phyloP scores from a whole-genome alignment of 139 green algal genomes.

The Chlamydomonas asymmetrica region DNA sequence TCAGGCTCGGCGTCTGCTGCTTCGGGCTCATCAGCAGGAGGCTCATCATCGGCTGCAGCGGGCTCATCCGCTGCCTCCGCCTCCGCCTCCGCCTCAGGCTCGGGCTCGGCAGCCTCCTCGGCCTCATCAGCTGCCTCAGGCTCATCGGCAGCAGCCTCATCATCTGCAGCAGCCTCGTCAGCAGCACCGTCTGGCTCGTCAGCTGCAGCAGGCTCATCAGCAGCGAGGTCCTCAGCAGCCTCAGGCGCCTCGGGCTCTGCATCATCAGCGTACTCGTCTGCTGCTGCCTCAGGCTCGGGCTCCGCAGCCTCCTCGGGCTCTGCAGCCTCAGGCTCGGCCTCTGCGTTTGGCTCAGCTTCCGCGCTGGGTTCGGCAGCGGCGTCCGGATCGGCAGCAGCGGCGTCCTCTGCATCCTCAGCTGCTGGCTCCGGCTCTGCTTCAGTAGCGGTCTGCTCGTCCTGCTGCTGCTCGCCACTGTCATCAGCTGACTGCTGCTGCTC shows the following conservation, averaged over 20 bases:
- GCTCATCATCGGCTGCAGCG: not conserved
- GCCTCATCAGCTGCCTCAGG: not conserved
- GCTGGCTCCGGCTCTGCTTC: not conserved
- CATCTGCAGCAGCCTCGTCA: not conserved
- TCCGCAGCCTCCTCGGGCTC: not conserved
- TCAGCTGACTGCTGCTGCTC: not conserved
- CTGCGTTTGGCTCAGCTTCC: not conserved
- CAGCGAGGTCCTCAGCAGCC: not conserved
- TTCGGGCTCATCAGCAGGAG: not conserved
- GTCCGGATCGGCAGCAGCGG: not conserved
- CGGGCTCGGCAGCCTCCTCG: not conserved
- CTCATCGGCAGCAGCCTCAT: not conserved
- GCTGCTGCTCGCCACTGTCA: not conserved
- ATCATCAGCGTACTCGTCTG: not conserved
- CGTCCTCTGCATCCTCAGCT: not conserved
- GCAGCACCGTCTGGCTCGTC: not conserved
- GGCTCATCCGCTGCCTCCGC: too few relatives aligned
- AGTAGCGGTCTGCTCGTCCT: not conserved
- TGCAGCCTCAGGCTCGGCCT: not conserved
- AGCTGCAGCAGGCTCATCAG: not conserved
- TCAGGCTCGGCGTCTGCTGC: not conserved
- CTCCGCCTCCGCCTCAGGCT: not conserved
- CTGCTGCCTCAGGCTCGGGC: not conserved
- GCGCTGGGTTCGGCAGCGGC: not conserved
- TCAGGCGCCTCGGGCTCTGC: not conserved